Evolutionary conservation across 2,329 filamentous ascomycete species (phyloP), one percentile per base, ranked within the genome.

Genomic region (Phyllosticta capitalensis): DNA sequence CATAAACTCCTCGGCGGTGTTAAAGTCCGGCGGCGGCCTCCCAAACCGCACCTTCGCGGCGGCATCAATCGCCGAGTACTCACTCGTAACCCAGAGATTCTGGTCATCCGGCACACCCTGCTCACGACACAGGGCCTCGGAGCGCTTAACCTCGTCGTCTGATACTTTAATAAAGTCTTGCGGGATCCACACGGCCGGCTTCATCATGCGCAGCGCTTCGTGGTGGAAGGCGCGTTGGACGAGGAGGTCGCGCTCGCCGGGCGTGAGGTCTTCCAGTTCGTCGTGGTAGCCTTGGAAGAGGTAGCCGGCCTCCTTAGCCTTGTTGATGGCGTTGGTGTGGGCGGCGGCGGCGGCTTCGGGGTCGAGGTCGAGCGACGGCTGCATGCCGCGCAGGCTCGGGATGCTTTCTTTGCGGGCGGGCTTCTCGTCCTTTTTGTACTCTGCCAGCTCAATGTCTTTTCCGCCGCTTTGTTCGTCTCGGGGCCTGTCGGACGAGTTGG

Each of bases 131-230:
- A 60, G 50, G 10, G 50, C 58, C 9, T 49, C 58, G 9, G 58
- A 56, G 19, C 50, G 81, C 67, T 81, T 80, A 52, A 97, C 87
- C 76, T 99, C 94, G 65, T 97, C 92, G 66, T 95, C 90, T 64
- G 89, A 91, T 60, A 99, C 83, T 5, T 94, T 94, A 5, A 97
- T 74, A 65, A 94, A 88, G 68, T 99, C 94, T 10, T 87, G 84
- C 0, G 94, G 94, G 52, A 99, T 89, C 94, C 94, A 99, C 24
- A 99, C 86, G 0, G 89, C 90, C 0, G 94, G 94, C 57, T 91
- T 82, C 56, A 88, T 83, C 1, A 92, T 89, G 9, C 94, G 85
- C 45, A 96, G 79, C 0, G 94, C 94, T 33, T 86, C 86, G 69
- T 99, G 94, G 74, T 92, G 87, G 73, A 99, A 99, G 0, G 92